Conservation (phyloP, 306 rosid species). For the Fragaria vesca region DNA sequence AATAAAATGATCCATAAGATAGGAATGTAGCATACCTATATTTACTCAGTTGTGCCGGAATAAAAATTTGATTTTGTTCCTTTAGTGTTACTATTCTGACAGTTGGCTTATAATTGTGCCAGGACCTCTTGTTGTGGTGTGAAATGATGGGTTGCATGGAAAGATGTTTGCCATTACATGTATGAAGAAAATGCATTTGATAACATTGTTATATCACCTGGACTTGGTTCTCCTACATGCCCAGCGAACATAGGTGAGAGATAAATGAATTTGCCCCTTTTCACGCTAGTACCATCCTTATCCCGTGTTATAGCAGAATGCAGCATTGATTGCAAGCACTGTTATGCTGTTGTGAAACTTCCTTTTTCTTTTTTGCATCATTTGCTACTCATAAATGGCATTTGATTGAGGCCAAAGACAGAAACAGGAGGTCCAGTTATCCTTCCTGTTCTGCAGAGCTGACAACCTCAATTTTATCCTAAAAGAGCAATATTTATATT, state of each 20-base stretch:
- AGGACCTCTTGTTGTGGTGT: slow-evolving; percentile 93
- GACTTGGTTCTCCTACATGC: slow-evolving; percentile 95
- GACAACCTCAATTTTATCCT: neutral
- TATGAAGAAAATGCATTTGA: slow-evolving; percentile 89
- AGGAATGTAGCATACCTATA: neutral
- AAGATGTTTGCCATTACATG: slow-evolving; percentile 64
- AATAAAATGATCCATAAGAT: neutral
- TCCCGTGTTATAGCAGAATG: slow-evolving; percentile 5
- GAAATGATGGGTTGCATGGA: slow-evolving; percentile 84
- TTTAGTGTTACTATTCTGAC: slow-evolving; percentile 6
- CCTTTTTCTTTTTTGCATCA: neutral
- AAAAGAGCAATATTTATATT: neutral
- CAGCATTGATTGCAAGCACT: neutral
- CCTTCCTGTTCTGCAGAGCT: neutral
- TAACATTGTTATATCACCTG: slow-evolving; percentile 96
- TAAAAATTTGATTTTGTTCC: neutral
- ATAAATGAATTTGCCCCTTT: slow-evolving; percentile 13
- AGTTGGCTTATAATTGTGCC: slow-evolving; percentile 35
- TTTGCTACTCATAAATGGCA: neutral
- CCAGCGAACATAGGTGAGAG: slow-evolving; percentile 76
- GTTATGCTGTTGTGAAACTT: neutral
- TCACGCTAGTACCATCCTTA: slow-evolving; percentile 14
- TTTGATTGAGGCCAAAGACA: neutral
- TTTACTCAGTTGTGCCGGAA: neutral
- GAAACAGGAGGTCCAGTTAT: neutral